These are phyloP conservation scores for Tetradesmus obliquus DNA, from an alignment of 139 green algal species.

Conservation along the genomic window DNA sequence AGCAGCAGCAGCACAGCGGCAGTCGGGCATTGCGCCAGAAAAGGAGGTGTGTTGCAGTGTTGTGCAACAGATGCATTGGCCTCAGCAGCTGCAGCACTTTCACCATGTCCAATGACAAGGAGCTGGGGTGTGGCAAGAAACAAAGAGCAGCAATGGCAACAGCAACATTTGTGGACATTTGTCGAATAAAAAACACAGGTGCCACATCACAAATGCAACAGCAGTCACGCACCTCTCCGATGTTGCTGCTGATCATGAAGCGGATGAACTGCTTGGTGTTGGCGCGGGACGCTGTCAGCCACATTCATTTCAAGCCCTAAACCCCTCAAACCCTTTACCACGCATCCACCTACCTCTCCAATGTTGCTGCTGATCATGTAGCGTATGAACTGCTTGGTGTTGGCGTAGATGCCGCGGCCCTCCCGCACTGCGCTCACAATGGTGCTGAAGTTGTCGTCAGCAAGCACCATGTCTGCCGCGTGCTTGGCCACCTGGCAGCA, in stretches of 20 bases:
- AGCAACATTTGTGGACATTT: no score
- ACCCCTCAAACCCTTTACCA: no score
- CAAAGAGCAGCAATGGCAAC: no score
- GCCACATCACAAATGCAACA: not conserved
- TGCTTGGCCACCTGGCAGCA: constrained; percentile 74
- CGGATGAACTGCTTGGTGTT: constrained; percentile 99
- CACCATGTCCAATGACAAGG: constrained; percentile 92
- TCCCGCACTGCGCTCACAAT: constrained; percentile 91
- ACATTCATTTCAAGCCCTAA: no score
- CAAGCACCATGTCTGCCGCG: constrained; percentile 63
- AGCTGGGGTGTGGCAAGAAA: constrained; percentile 55
- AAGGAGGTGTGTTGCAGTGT: constrained; percentile 91
- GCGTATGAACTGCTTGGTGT: constrained; percentile 99
- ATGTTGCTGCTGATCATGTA: constrained; percentile 99
- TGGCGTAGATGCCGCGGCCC: constrained; percentile 96
- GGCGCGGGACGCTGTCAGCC: constrained; percentile 52
- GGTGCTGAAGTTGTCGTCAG: constrained; percentile 97
- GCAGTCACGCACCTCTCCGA: constrained; percentile 84
- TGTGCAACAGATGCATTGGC: constrained; percentile 92
- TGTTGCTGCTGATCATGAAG: constrained; percentile 99
- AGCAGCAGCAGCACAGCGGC: not conserved
- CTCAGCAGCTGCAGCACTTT: constrained; percentile 76
- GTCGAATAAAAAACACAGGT: no score
- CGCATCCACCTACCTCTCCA: constrained; percentile 79
- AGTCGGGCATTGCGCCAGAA: no score